Evolutionary conservation across 1,139 yeast genomes (phyloP).

Genomic region (Pichia inconspicua): DNA sequence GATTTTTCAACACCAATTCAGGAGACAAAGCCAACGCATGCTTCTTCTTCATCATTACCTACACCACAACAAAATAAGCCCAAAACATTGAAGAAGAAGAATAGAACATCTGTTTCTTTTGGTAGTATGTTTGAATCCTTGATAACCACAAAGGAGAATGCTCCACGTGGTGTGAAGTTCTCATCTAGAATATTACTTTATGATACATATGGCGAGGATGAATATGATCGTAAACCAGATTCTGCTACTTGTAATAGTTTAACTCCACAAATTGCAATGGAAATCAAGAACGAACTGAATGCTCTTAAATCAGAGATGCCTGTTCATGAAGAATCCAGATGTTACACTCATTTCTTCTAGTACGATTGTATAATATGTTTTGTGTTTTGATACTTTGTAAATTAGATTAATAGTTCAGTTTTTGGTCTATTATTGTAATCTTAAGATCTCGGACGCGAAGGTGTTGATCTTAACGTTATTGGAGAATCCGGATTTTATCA

Average conservation of each 20-base stretch:
- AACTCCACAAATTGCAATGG: conserved; percentile 82
- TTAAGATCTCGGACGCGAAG: too few relatives aligned
- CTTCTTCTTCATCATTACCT: conserved; percentile 13
- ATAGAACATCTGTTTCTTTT: conserved; percentile 19
- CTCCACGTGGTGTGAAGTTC: conserved; percentile 47
- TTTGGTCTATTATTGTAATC: too few relatives aligned
- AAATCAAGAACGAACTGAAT: conserved; percentile 81
- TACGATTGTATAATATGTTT: not conserved
- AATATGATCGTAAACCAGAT: conserved; percentile 91
- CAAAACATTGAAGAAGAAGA: conserved; percentile 13
- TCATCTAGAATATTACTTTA: conserved; percentile 78
- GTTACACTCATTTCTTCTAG: conserved; percentile 77
- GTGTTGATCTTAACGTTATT: too few relatives aligned
- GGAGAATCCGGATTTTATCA: too few relatives aligned
- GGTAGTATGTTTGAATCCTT: conserved; percentile 21
- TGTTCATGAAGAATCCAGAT: conserved; percentile 66
- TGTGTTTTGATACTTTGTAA: not conserved
- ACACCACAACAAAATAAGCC: conserved; percentile 11
- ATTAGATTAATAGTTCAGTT: too few relatives aligned
- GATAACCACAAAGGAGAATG: conserved; percentile 7
- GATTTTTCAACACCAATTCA: conserved; percentile 7
- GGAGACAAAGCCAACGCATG: conserved; percentile 5
- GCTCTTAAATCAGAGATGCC: conserved; percentile 68
- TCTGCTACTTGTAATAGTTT: conserved; percentile 87
- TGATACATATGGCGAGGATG: conserved; percentile 78